These are phyloP conservation scores for Penstemon barbatus DNA, from an alignment of 257 asterid species.

Conservation along the genomic window DNA sequence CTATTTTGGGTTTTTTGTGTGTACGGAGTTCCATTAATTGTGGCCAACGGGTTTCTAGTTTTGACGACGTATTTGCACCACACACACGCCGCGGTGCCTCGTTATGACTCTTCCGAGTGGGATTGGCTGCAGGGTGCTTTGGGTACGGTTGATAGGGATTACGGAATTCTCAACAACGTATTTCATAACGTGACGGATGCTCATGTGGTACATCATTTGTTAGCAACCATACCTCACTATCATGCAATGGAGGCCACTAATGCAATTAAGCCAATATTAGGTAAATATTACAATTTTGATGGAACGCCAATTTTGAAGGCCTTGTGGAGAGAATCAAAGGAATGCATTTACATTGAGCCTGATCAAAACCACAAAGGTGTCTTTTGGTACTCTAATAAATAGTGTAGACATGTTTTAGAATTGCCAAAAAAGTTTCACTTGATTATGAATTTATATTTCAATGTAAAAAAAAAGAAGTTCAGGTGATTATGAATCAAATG, in stretches of 20 bases:
- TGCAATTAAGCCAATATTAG: slow-evolving; percentile 67
- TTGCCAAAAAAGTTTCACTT: no score
- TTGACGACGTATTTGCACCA: slow-evolving; percentile 76
- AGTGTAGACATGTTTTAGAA: no score
- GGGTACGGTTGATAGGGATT: slow-evolving; percentile 70
- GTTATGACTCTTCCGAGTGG: slow-evolving; percentile 73
- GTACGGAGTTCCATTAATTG: slow-evolving; percentile 57
- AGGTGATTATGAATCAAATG: no score
- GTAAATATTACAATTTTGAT: slow-evolving; percentile 66
- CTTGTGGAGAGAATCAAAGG: slow-evolving; percentile 67
- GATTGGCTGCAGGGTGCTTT: slow-evolving; percentile 79
- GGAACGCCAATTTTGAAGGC: slow-evolving; percentile 59
- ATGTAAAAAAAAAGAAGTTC: no score
- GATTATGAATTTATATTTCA: no score
- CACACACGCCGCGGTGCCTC: slow-evolving; percentile 74
- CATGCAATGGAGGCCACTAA: slow-evolving; percentile 82
- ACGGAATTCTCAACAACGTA: slow-evolving; percentile 61
- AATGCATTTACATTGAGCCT: slow-evolving; percentile 63
- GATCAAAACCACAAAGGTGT: slow-evolving; percentile 71
- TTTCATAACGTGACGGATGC: slow-evolving; percentile 75
- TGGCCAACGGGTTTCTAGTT: slow-evolving; percentile 67
- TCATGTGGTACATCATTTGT: slow-evolving; percentile 68
- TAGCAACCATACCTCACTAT: slow-evolving; percentile 80
- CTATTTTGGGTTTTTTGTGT: slow-evolving; percentile 50
- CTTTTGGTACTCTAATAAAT: slow-evolving; percentile 61